Evolutionary conservation across 2,329 filamentous ascomycete species (phyloP), one percentile per base, ranked within the genome.

Genomic region (Bipolaris sorokiniana): DNA sequence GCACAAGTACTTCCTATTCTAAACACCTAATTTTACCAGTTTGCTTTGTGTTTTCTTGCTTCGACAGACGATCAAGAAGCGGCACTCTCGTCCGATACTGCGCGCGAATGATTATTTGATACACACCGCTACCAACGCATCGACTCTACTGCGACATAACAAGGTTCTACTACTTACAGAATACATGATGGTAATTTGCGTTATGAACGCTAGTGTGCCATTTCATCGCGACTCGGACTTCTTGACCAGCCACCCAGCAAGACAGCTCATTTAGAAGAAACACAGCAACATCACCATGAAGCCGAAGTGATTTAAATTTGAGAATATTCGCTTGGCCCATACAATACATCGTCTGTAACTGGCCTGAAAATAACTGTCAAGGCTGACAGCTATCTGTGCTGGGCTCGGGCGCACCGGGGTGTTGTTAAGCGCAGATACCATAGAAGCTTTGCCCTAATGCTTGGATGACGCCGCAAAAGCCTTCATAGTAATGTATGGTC

Each of bases 371-470:
- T 3, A 31, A 10, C 28, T 3, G 7, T 3, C 5, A 44, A 16
- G 13, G 10, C 13, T 16, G 11, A n/a, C 18, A 15, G 45, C 18
- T 42, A 7, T 4, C 6, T n/a, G 31, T 13, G 3, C 2, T 42
- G 7, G 4, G 3, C 9, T 9, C 18, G 16, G 13, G 41, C 20
- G 31, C 28, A 15, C 37, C 20, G 10, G 42, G 16, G 31, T 23
- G 18, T 38, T 31, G 45, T 26, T 18, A 15, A 34, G 40, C 9
- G 47, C 20, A 51, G 55, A 44, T 54, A 26, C 56, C 38, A 44
- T 10, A 34, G 5, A 54, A 48, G 38, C 38, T 31, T 44, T 33
- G 7, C n/a, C 31, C 52, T 18, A 51, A 51, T 51, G 47, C 56
- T 48, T 48, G 22, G 37, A 44, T n/a, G 13, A 48, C 42, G 37